Evolutionary conservation across 306 rosid species (phyloP).

Genomic region (Rosa persica): DNA sequence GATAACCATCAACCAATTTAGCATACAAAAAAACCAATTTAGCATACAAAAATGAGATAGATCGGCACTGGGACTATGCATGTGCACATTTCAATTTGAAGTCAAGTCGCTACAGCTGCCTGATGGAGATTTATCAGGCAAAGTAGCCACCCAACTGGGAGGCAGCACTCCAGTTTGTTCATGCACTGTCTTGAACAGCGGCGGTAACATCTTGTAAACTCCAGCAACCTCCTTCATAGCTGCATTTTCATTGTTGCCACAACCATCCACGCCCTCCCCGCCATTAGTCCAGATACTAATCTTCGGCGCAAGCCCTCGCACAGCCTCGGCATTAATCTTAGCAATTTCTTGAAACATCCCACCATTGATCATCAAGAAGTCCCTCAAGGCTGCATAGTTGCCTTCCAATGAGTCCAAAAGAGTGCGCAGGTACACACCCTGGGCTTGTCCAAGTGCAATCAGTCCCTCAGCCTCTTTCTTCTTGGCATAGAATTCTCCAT

Average conservation of each 20-base stretch:
- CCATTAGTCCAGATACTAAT: conserved; percentile 37
- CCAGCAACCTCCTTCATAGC: conserved; percentile 21
- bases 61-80: too few species aligned
- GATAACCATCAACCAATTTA: too few species aligned
- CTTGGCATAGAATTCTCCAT: conserved; percentile 38
- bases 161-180: too few species aligned
- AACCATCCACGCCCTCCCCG: neutral
- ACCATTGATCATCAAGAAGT: conserved; percentile 34
- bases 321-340: conserved; percentile 34
- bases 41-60: too few species aligned
- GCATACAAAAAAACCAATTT: too few species aligned
- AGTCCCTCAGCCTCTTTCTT: conserved; percentile 42
- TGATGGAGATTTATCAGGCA: too few species aligned
- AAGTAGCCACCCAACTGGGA: too few species aligned
- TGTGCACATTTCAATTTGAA: too few species aligned
- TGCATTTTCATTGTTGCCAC: neutral
- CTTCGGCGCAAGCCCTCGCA: conserved; percentile 34
- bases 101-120: too few species aligned
- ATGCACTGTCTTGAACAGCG: too few species aligned
- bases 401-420: conserved; percentile 27
- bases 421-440: conserved; percentile 26
- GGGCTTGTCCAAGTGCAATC: conserved; percentile 35
- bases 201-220: neutral
- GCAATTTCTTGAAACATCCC: conserved; percentile 37
- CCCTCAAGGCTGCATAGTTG: conserved; percentile 29